Base-by-base conservation (phyloP, 1,139 yeast genomes). In the Candida albicans region DNA sequence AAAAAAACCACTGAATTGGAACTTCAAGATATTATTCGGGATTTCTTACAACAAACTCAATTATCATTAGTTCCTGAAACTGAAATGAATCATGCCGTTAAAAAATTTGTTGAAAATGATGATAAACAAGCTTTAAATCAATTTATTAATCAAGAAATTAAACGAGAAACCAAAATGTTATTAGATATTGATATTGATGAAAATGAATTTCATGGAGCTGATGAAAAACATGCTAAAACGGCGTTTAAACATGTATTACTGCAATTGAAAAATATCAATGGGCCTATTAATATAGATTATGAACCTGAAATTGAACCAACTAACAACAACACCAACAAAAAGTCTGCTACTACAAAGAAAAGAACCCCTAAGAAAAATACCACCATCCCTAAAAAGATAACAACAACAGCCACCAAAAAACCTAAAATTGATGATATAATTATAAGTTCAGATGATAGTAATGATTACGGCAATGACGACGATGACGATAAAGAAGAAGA, bases 21-120 rank as follows among this genome's bases (percentile, higher is more conserved):
- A 35, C 48, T 55, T 18, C 52, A 53, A 31, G 63, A 58, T 44
- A 44, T 58, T 11, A 77, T 91, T 35, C 77, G 75, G 33, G 81
- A 79, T 42, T 81, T 81, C 48, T 63, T 90, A 47, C 67, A 76
- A 44, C 79, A 83, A 39, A 79, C 88, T 42, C 79, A 81, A 39
- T 67, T 93, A 42, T 73, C 84, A 8, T 65, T 91, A 37, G 64
- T 93, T n/a, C 88, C 91, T 0, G 95, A 87, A 52, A 67, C 73
- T 18, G 96, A 95, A 0, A 74, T 91, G 55, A 83, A 82, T 41
- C 81, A 82, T 37, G 93, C 96, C 0, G 81, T 91, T 1, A 75
- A 79, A 44, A 77, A 75, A 45, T 86, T 80, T 59, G 82, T 93
- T 7, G 90, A 86, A 35, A 87, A 87, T 52, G 97, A 90, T 49